phyloP scores from a whole-genome alignment of 306 rosid genomes.

The Dryas octopetala region DNA sequence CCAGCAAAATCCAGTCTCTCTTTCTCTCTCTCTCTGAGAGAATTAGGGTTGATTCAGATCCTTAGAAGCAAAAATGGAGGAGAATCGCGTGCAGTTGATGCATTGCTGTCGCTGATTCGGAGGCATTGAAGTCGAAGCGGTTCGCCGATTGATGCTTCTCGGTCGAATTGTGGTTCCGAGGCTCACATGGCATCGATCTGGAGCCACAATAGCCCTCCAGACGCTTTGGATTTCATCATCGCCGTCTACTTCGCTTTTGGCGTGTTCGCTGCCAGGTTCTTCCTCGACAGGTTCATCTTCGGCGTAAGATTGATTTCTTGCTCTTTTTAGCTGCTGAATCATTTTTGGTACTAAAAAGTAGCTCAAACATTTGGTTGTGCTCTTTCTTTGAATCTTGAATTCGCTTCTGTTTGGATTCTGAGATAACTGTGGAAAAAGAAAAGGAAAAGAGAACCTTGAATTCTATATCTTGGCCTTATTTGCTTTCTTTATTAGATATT shows the following conservation, averaged over 20 bases:
- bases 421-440: background rate
- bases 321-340: background rate
- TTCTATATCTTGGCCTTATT: background rate
- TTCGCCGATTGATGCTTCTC: conserved; percentile 30
- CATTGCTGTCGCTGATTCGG: conserved; percentile 15
- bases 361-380: background rate
- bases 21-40: conserved; percentile 2
- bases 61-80: background rate
- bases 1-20: background rate
- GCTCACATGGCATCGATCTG: conserved; percentile 57
- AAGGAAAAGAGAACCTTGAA: background rate
- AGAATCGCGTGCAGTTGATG: conserved; percentile 1
- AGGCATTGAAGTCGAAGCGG: background rate
- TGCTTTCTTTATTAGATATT: background rate
- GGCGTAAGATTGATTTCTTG: conserved; percentile 51
- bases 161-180: conserved; percentile 24
- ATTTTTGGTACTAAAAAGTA: background rate
- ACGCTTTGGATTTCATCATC: conserved; percentile 51
- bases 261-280: conserved; percentile 50
- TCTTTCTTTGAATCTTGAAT: background rate
- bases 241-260: conserved; percentile 63
- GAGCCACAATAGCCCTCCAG: conserved; percentile 40
- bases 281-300: conserved; percentile 71
- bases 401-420: conserved; percentile 4
- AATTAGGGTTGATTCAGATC: conserved; percentile 38